Conservation (phyloP, 148 eudicot genomes). For the Suaeda aralocaspica region DNA sequence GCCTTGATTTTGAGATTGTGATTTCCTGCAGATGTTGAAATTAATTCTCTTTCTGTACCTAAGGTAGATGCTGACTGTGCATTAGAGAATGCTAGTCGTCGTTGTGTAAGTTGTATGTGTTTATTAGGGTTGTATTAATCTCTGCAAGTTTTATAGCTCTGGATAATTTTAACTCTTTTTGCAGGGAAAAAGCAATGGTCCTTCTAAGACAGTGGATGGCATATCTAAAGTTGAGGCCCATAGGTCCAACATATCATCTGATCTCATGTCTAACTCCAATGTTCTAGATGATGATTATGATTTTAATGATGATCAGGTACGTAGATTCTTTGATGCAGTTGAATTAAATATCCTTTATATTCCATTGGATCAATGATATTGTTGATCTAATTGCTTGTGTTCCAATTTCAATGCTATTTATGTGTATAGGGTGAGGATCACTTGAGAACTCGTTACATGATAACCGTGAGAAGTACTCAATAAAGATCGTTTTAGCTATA, state of each 20-base stretch:
- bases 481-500: too few relatives aligned
- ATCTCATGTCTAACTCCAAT: conserved; percentile 31
- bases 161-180: conserved; percentile 27
- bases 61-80: conserved; percentile 28
- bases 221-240: conserved; percentile 31
- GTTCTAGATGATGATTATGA: conserved; percentile 43
- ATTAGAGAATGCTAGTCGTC: conserved; percentile 37
- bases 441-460: too few relatives aligned
- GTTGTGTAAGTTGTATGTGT: conserved; percentile 86
- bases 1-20: conserved; percentile 1
- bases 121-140: conserved; percentile 27
- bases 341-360: conserved; percentile 2
- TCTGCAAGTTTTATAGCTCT: conserved; percentile 26
- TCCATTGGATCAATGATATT: not conserved
- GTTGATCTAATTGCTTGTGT: not conserved
- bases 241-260: conserved; percentile 22
- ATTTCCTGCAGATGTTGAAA: conserved; percentile 41
- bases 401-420: not conserved
- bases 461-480: too few relatives aligned
- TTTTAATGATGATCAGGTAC: conserved; percentile 77
- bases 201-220: conserved; percentile 36
- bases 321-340: conserved; percentile 3
- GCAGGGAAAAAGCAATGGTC: conserved; percentile 68
- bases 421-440: too few relatives aligned
- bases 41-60: conserved; percentile 28